Evolutionary conservation across 805 yeast species (phyloP).

Genomic region (Priceomyces melissophilus): DNA sequence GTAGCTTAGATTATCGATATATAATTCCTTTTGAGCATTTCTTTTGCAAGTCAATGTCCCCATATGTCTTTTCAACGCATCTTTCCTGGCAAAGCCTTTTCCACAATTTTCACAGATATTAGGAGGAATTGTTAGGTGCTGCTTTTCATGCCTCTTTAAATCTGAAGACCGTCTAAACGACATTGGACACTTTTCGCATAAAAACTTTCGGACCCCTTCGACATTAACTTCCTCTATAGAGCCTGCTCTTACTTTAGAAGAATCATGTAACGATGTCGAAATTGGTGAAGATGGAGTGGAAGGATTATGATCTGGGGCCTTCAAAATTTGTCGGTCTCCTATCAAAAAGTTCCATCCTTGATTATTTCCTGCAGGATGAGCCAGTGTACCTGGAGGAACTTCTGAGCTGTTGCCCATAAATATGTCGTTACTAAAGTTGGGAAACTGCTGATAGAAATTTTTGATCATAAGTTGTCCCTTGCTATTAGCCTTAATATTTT

Average conservation of each 20-base stretch:
- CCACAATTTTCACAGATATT: constrained; percentile 74
- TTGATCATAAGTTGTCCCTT: constrained; percentile 43
- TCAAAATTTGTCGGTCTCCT: constrained; percentile 16
- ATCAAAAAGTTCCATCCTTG: constrained; percentile 33
- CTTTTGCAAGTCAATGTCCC: constrained; percentile 74
- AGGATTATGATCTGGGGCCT: neutral
- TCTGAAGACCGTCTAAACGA: constrained; percentile 67
- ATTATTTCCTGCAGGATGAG: constrained; percentile 14
- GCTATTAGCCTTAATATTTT: constrained; percentile 31
- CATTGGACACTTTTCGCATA: constrained; percentile 59
- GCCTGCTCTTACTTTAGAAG: neutral
- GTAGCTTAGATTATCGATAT: constrained; percentile 30
- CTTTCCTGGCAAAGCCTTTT: constrained; percentile 80
- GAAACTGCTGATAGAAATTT: constrained; percentile 39
- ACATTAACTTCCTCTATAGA: neutral
- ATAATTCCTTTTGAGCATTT: constrained; percentile 54
- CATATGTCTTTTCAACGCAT: constrained; percentile 72
- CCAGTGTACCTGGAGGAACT: neutral
- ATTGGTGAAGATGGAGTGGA: neutral
- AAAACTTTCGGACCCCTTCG: constrained; percentile 36
- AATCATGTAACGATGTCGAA: neutral
- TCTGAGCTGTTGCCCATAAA: constrained; percentile 17
- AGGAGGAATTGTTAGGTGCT: constrained; percentile 68
- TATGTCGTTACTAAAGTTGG: constrained; percentile 41
- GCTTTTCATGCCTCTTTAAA: constrained; percentile 71